Evolutionary conservation across 495 filamentous ascomycete species (phyloP), one percentile per base, ranked within the genome.

Genomic region (Hyaloscypha variabilis): DNA sequence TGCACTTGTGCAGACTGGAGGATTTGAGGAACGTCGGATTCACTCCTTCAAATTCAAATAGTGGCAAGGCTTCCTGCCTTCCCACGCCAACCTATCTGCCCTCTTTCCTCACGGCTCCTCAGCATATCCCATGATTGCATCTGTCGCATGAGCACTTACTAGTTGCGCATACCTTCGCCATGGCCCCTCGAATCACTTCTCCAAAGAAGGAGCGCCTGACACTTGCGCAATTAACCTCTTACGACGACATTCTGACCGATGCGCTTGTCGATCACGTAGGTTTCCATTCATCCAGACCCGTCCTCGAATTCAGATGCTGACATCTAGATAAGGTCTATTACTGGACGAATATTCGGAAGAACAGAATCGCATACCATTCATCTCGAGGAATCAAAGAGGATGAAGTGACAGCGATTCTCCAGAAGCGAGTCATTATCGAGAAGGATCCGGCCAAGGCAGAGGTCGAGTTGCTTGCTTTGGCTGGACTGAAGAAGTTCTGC

Each of bases 211-310:
- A 64, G 30, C 66, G 68, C 6, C 80, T 98, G 67, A 97, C 92
- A 14, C 80, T 97, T 63, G 86, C 86, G 46, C 93, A 97, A 78
- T 80, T 99, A 64, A 88, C 92, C 29, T 89, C 90, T 62, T 97
- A 97, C 80, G 95, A 99, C 78, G 95, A 99, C 75, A 87, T 99
- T 69, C 83, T 97, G 67, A 98, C 95, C 0, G 96, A 99, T 87
- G 90, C 91, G 64, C 88, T 99, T 36, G 87, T 99, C 50, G 95
- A 99, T 78, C 91, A 91, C 77, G 95, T 97, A 83, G 74, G 91
- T 82, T 46, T 14, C 31, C 19, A 19, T 8, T 34, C 25, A 58
- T 30, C 39, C 8, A 58, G n/a, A n/a, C 11, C 30, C n/a, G 2
- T 30, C 34, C n/a, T 46, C 34, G 23, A n/a, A 36, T 26, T 26